Evolutionary conservation across 306 rosid genomes (phyloP), one percentile per base, ranked within the genome.

Genomic region (Spatholobus suberectus): DNA sequence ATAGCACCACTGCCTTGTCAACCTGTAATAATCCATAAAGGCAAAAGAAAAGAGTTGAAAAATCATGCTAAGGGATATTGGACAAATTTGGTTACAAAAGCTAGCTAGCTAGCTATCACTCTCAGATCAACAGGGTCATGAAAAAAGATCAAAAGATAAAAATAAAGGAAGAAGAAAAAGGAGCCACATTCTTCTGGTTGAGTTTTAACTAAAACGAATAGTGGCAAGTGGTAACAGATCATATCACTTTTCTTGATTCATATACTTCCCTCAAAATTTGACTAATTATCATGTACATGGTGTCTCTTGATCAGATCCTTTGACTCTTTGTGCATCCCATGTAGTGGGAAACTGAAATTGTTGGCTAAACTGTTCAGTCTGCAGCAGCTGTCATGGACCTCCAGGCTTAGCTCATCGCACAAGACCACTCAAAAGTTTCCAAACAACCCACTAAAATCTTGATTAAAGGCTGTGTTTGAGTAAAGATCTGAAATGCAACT

Each of bases 311-410:
- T 79, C 8, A 77, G 69, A 29, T 49, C 73, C 41, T 83, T 83
- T 83, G 89, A 87, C 87, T 63, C 61, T 43, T 17, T 52, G 44
- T 70, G 81, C 15, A 55, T 52, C 83, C 69, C 79, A 67, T 81
- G 68, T 68, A 47, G 82, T 87, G 82, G 88, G 44, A 84, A 81
- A 81, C 70, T 29, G n/a, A 66, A 44, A 23, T 47, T 77, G 84
- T 72, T 73, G 81, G 63, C 32, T 13, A 20, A 61, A 81, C 84
- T 77, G 82, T 78, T 84, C 62, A 58, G 73, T 81, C 40, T 66
- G 67, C 54, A 24, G 37, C 76, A 51, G 37, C 35, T 40, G 54
- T 61, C 68, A 54, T 79, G 27, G 2, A 34, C 83, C 72, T 70
- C 59, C 9, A 66, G 35, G 8, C 86, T 59, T 72, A 40, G 23